These are phyloP conservation scores for Xerocomellus intermedius DNA, from an alignment of 768 basidiomycete species.

Conservation along the genomic window DNA sequence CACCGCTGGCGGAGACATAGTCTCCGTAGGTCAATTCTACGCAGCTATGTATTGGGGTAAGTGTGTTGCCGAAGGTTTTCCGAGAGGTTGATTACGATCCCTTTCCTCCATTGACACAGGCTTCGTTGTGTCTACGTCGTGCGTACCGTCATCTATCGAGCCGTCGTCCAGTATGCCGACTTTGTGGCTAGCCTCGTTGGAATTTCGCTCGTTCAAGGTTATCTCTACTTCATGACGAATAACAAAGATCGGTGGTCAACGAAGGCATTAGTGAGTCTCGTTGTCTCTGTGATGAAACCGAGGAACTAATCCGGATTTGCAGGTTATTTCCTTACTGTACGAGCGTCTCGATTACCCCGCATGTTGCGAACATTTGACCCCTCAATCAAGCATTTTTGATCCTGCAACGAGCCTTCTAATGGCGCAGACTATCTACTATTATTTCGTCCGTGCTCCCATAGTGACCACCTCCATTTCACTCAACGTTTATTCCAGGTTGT, in stretches of 20 bases:
- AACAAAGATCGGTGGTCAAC: slow-evolving; percentile 13
- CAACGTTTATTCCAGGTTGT: slow-evolving; percentile 1
- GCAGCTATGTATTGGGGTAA: slow-evolving; percentile 19
- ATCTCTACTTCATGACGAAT: slow-evolving; percentile 15
- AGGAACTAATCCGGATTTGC: neutral
- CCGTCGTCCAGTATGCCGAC: neutral
- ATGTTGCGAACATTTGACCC: neutral
- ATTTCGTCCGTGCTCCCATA: slow-evolving; percentile 13
- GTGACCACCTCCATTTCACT: neutral
- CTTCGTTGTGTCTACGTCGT: slow-evolving; percentile 17
- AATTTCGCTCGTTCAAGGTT: slow-evolving; percentile 21
- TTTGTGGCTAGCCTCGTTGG: slow-evolving; percentile 13
- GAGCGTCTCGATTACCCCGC: neutral
- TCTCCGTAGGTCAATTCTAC: slow-evolving; percentile 8
- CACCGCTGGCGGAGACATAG: neutral
- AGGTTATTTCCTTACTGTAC: slow-evolving; percentile 19
- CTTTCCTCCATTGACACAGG: neutral
- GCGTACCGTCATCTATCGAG: neutral
- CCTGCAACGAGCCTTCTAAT: slow-evolving; percentile 18
- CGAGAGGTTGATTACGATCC: neutral
- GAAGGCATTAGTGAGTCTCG: slow-evolving; percentile 14
- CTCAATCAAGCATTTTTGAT: slow-evolving; percentile 13
- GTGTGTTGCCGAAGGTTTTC: neutral
- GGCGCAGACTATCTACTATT: slow-evolving; percentile 17
- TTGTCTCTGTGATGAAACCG: neutral